A percentile compares a stretch with the other conserved stretches of the same genome.
These are phyloP conservation scores for Pyrenochaeta sp. DNA, from an alignment of 2,329 filamentous ascomycete genomes.

Conservation along the genomic window DNA sequence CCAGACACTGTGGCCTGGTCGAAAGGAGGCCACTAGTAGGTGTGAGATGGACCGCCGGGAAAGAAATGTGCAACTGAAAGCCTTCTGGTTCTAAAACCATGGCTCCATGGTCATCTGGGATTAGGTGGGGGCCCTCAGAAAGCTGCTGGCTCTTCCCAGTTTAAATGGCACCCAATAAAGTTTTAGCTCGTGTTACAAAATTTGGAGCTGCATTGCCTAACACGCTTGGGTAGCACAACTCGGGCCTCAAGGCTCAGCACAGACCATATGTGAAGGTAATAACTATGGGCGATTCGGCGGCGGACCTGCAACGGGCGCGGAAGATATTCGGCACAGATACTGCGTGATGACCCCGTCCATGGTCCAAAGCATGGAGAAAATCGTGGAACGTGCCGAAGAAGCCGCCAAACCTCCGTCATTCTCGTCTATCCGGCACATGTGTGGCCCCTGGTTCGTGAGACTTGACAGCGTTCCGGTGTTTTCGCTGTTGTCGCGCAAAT, in stretches of 20 bases:
- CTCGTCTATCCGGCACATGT: neutral
- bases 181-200: neutral
- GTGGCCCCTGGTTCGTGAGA: too few relatives aligned
- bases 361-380: neutral
- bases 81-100: too few relatives aligned
- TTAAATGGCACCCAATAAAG: neutral
- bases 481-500: neutral
- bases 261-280: neutral
- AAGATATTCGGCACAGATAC: neutral
- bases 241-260: neutral
- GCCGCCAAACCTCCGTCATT: neutral
- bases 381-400: neutral
- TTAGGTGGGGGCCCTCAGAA: neutral
- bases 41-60: neutral
- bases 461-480: neutral
- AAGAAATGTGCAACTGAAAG: neutral
- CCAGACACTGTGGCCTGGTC: constrained; percentile 8
- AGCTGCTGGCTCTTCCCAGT: neutral
- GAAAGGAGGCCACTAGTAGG: neutral
- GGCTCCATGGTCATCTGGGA: neutral
- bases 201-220: neutral
- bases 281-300: neutral
- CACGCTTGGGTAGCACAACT: neutral
- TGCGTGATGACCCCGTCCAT: too few relatives aligned
- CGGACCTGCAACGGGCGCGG: too few relatives aligned